phyloP scores from a whole-genome alignment of 306 rosid genomes.

The Boehmeria nivea region DNA sequence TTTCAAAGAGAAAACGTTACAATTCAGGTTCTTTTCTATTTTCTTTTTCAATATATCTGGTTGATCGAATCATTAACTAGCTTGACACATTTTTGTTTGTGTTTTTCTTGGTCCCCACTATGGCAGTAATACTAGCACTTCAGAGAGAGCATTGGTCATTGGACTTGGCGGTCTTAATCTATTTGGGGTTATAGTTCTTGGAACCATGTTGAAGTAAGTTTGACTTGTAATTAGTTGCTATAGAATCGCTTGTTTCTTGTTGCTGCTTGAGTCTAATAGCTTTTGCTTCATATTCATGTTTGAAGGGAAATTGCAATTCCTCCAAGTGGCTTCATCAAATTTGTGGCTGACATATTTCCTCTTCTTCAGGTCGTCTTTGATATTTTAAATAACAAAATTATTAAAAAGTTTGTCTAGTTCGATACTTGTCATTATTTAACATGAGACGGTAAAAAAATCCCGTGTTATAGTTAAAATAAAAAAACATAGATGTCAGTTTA shows the following conservation, averaged over 20 bases:
- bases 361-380: constrained; percentile 69
- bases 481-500: no score
- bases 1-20: constrained; percentile 78
- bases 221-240: constrained; percentile 14
- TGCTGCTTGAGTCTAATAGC: constrained; percentile 15
- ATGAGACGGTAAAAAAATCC: neutral
- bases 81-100: constrained; percentile 20
- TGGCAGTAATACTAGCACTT: constrained; percentile 59
- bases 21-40: constrained; percentile 59
- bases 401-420: constrained; percentile 8
- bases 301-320: constrained; percentile 61
- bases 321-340: constrained; percentile 74
- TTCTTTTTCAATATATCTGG: neutral
- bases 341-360: constrained; percentile 77
- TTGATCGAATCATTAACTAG: neutral
- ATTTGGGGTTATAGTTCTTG: constrained; percentile 88
- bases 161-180: constrained; percentile 96
- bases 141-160: constrained; percentile 79
- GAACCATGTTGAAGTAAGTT: constrained; percentile 87
- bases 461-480: no score
- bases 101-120: neutral
- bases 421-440: neutral
- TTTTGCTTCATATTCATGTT: constrained; percentile 23
- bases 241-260: neutral
- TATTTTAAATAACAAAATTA: constrained; percentile 12